Evolutionary conservation across 352 stramenopile species (phyloP).

Genomic region (Pythium volutum): DNA sequence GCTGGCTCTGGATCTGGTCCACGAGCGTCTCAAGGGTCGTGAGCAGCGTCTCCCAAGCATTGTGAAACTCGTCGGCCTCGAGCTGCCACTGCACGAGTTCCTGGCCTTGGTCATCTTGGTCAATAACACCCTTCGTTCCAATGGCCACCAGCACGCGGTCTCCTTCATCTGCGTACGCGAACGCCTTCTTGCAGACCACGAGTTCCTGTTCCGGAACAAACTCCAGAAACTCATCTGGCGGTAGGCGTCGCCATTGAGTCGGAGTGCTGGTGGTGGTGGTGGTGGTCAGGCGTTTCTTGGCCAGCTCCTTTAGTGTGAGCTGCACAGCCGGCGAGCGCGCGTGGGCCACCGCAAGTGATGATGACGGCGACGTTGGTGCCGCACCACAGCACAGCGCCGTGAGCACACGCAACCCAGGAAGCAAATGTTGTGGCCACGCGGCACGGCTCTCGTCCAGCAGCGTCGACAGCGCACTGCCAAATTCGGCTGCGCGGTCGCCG

Average conservation of each 20-base stretch:
- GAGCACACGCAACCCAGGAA: conserved; percentile 45
- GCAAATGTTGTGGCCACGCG: conserved; percentile 37
- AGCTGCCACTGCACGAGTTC: conserved; percentile 46
- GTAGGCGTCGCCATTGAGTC: conserved; percentile 25
- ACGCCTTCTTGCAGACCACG: conserved; percentile 45
- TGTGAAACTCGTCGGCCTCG: conserved; percentile 27
- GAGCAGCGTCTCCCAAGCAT: conserved; percentile 54
- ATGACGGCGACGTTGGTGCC: conserved; percentile 3
- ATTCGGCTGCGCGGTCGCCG: background rate
- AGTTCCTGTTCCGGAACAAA: conserved; percentile 22
- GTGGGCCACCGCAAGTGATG: background rate
- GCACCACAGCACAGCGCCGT: conserved; percentile 38
- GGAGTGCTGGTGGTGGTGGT: background rate
- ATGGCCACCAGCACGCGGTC: conserved; percentile 41
- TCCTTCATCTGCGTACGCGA: conserved; percentile 41
- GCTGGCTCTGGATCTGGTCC: conserved; percentile 33
- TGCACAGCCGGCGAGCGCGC: conserved; percentile 25
- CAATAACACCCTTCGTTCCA: conserved; percentile 35
- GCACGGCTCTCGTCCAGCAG: conserved; percentile 16
- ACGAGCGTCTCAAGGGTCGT: conserved; percentile 38
- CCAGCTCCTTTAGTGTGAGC: conserved; percentile 51
- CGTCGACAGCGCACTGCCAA: conserved; percentile 13
- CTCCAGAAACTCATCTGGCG: conserved; percentile 46
- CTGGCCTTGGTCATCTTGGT: conserved; percentile 26
- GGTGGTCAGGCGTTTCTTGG: conserved; percentile 23